A percentile compares a stretch with the other conserved stretches of the same genome.
Evolutionary conservation across 2,329 filamentous ascomycete genomes (phyloP).

Genomic region (Polytolypa hystricis): DNA sequence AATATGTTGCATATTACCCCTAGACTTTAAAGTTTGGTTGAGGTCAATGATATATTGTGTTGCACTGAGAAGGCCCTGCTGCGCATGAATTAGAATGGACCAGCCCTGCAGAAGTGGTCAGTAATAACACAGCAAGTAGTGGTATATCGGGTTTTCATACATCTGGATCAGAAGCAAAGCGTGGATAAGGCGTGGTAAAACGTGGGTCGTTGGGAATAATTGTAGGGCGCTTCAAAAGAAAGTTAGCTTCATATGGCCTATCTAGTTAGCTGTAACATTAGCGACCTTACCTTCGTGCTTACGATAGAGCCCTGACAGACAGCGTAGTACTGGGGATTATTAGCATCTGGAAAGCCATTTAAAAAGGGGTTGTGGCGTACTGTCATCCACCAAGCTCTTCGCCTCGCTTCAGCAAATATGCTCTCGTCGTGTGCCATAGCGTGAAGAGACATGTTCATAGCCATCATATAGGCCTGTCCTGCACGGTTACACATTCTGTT

Average conservation of each 20-base stretch:
- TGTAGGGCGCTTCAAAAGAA: conserved; percentile 24
- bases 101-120: conserved; percentile 24
- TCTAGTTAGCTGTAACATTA: background rate
- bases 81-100: conserved; percentile 32
- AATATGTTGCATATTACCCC: conserved; percentile 26
- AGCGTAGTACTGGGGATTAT: conserved; percentile 30
- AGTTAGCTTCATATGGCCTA: conserved; percentile 5
- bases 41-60: conserved; percentile 33
- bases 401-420: conserved; percentile 29
- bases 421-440: conserved; percentile 22
- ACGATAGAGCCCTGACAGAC: conserved; percentile 36
- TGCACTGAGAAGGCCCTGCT: conserved; percentile 31
- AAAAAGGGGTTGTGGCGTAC: conserved; percentile 17
- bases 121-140: background rate
- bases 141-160: conserved; percentile 17
- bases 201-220: conserved; percentile 34
- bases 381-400: conserved; percentile 40
- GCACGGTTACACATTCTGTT: conserved; percentile 37
- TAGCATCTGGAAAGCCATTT: background rate
- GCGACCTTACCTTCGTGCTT: conserved; percentile 29
- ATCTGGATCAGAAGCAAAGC: conserved; percentile 30
- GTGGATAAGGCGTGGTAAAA: conserved; percentile 32
- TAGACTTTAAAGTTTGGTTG: conserved; percentile 27
- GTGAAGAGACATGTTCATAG: conserved; percentile 35
- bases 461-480: conserved; percentile 32